A percentile compares a stretch with the other conserved stretches of the same genome.
phyloP scores from a whole-genome alignment of 2,329 filamentous ascomycete genomes.

The Penicillium sp. region DNA sequence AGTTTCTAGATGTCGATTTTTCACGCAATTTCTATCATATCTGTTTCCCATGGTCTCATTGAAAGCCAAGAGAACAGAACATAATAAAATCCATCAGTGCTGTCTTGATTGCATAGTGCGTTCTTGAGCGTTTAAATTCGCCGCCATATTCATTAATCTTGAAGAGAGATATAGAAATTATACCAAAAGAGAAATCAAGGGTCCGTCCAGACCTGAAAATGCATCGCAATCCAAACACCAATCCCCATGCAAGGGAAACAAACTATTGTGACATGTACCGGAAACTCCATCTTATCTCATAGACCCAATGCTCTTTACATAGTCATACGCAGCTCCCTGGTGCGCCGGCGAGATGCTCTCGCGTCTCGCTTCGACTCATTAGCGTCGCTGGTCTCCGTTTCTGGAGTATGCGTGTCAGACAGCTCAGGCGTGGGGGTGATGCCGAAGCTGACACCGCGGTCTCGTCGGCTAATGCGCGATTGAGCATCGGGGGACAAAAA shows the following conservation, averaged over 20 bases:
- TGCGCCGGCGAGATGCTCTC: constrained; percentile 35
- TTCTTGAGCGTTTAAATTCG: neutral
- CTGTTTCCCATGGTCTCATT: too few relatives aligned
- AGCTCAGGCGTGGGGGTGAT: constrained; percentile 41
- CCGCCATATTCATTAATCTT: neutral
- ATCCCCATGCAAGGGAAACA: constrained; percentile 11
- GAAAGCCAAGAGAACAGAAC: too few relatives aligned
- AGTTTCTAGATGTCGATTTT: too few relatives aligned
- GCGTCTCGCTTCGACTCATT: constrained; percentile 38
- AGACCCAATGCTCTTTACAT: constrained; percentile 29
- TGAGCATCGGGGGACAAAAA: constrained; percentile 76
- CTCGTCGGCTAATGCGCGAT: constrained; percentile 40
- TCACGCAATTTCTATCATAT: too few relatives aligned
- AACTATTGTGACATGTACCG: constrained; percentile 13
- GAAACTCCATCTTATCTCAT: constrained; percentile 8
- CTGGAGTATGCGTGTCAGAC: constrained; percentile 37
- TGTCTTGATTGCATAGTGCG: too few relatives aligned
- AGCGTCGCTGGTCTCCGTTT: constrained; percentile 40
- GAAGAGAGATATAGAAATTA: neutral
- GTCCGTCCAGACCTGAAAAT: neutral
- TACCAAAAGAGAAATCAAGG: neutral
- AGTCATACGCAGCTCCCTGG: constrained; percentile 36
- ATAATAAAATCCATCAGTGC: too few relatives aligned
- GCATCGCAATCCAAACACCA: constrained; percentile 11
- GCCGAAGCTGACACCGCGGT: constrained; percentile 39